Conservation (phyloP, 257 asterid genomes). For the Plantago ovata region DNA sequence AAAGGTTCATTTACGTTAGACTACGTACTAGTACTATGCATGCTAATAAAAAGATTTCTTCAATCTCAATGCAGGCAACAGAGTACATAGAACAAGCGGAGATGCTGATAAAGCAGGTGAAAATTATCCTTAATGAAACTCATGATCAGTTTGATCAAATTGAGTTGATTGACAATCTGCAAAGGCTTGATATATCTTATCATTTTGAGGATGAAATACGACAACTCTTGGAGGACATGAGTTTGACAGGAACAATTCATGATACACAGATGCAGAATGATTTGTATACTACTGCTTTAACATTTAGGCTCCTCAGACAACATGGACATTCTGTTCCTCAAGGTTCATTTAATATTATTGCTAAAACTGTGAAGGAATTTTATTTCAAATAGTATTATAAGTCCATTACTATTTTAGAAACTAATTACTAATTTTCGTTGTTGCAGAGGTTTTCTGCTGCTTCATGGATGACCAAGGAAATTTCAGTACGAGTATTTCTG, state of each 20-base stretch:
- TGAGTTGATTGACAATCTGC: slow-evolving; percentile 43
- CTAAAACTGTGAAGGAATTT: too few relatives aligned
- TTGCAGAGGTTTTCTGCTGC: slow-evolving; percentile 40
- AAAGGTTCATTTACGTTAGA: too few relatives aligned
- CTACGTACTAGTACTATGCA: too few relatives aligned
- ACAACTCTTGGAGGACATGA: slow-evolving; percentile 13
- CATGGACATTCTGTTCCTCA: slow-evolving; percentile 34
- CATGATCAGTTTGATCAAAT: slow-evolving; percentile 29
- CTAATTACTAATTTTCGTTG: neutral
- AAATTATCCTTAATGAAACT: slow-evolving; percentile 18
- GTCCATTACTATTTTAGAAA: neutral
- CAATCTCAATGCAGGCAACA: slow-evolving; percentile 26
- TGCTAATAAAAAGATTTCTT: neutral
- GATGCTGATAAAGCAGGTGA: slow-evolving; percentile 28
- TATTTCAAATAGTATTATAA: neutral
- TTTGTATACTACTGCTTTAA: slow-evolving; percentile 27
- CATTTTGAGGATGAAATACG: slow-evolving; percentile 28
- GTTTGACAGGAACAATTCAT: neutral
- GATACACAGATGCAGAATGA: slow-evolving; percentile 3
- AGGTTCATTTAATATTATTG: slow-evolving; percentile 20
- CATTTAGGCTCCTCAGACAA: slow-evolving; percentile 41
- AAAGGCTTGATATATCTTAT: slow-evolving; percentile 40
- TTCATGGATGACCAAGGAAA: slow-evolving; percentile 34
- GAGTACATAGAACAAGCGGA: slow-evolving; percentile 28
- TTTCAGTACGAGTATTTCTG: slow-evolving; percentile 18